Evolutionary conservation across 306 rosid genomes (phyloP), one percentile per base, ranked within the genome.

Genomic region (Alnus glutinosa): DNA sequence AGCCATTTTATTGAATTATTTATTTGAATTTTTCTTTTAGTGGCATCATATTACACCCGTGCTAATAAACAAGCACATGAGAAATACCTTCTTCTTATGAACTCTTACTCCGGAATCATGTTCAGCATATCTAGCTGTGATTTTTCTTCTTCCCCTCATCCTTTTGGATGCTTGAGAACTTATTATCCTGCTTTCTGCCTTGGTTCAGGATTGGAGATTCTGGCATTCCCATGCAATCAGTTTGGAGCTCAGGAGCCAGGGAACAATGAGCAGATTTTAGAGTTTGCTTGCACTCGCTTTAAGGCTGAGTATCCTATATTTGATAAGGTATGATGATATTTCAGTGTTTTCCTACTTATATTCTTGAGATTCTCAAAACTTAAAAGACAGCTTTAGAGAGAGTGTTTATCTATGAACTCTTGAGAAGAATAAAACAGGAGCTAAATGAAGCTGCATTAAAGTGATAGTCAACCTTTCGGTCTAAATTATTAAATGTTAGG

Each of bases 161-260:
- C 4, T 34, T 36, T 79, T 12, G 71, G 55, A 44, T 47, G 34
- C n/a, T 9, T 4, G 44, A n/a, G 54, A 15, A 10, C 36, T 71
- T 39, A 79, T 71, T 39, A 79, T 18, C 19, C 51, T 14, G 9
- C 18, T 14, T 14, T 74, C 28, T 14, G 58, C 58, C 42, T 48
- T 76, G 62, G 7, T 75, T 66, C 71, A 95, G 99, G 97, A 74
- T 50, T 95, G 77, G 99, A 95, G 80, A 95, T 95, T 77, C 89
- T 95, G 78, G 99, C 98, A 72, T 95, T 95, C 84, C 97, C 99
- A 0, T 95, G 99, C 87, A 95, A 95, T 73, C 99, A 95, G 84
- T 95, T 95, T 83, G 99, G 99, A 61, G 92, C 89, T 75, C 97
- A 95, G 85, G 99, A 95, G 85, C 99, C 99, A 72, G 98, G 99